phyloP scores from a whole-genome alignment of 768 basidiomycete species.

The Tephrocybe sp. region DNA sequence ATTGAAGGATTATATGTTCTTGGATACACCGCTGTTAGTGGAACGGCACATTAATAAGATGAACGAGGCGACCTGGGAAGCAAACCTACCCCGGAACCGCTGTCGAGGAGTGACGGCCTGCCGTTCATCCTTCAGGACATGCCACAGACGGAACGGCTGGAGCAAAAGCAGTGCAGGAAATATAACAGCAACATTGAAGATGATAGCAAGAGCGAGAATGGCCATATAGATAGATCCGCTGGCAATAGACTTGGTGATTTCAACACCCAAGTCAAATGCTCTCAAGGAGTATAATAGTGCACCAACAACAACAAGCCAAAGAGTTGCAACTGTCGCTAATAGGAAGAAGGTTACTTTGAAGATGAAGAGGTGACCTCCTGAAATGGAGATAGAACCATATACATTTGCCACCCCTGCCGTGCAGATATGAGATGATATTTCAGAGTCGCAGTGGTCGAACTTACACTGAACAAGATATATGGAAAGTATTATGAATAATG shows the following conservation, averaged over 20 bases:
- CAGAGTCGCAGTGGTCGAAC: neutral
- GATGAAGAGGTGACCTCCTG: slow-evolving; percentile 55
- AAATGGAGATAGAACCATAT: slow-evolving; percentile 61
- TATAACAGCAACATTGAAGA: slow-evolving; percentile 67
- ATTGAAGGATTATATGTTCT: slow-evolving; percentile 68
- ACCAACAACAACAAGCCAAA: slow-evolving; percentile 68
- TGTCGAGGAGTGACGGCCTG: slow-evolving; percentile 74
- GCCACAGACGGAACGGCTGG: slow-evolving; percentile 67
- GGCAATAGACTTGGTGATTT: slow-evolving; percentile 49
- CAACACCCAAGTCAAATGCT: slow-evolving; percentile 45
- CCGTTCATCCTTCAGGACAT: slow-evolving; percentile 52
- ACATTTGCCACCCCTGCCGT: slow-evolving; percentile 50
- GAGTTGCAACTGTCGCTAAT: slow-evolving; percentile 48
- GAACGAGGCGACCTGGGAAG: neutral
- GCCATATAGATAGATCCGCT: slow-evolving; percentile 75
- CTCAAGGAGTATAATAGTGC: slow-evolving; percentile 69
- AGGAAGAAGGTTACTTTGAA: slow-evolving; percentile 68
- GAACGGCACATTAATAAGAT: slow-evolving; percentile 7
- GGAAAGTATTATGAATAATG: slow-evolving; percentile 57
- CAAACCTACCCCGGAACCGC: slow-evolving; percentile 66
- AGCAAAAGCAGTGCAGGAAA: slow-evolving; percentile 70
- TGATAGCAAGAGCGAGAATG: slow-evolving; percentile 53
- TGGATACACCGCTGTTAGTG: slow-evolving; percentile 60
- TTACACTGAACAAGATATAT: slow-evolving; percentile 55
- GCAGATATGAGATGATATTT: slow-evolving; percentile 5